Conservation (phyloP, 2,329 filamentous ascomycete genomes). For the Blastomyces silverae region DNA sequence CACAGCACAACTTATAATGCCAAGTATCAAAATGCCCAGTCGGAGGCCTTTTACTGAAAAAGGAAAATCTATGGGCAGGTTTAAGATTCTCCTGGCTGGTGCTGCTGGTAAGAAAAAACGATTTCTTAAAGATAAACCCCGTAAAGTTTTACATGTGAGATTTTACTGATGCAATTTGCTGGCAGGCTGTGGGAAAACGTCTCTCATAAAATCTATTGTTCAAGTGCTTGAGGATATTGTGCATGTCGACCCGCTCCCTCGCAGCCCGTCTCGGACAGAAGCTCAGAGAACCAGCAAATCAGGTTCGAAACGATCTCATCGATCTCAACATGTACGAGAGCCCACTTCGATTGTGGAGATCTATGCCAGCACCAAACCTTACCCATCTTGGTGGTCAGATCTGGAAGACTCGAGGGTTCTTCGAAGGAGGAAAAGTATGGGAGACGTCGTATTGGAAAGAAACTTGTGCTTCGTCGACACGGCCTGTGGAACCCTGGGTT, state of each 20-base stretch:
- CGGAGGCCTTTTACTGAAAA: constrained; percentile 83
- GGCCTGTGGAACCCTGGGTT: constrained; percentile 52
- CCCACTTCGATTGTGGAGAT: constrained; percentile 54
- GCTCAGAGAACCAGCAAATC: constrained; percentile 18
- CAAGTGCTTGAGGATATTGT: constrained; percentile 87
- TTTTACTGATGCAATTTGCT: background rate
- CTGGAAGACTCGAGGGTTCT: constrained; percentile 58
- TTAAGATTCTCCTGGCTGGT: constrained; percentile 85
- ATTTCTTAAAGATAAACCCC: background rate
- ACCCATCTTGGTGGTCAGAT: constrained; percentile 84
- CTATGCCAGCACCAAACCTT: constrained; percentile 73
- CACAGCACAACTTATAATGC: constrained; percentile 85
- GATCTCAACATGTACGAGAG: constrained; percentile 9
- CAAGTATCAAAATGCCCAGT: constrained; percentile 83
- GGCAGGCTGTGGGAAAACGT: constrained; percentile 77
- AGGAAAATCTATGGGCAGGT: constrained; percentile 72
- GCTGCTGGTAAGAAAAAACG: constrained; percentile 53
- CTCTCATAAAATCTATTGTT: constrained; percentile 78
- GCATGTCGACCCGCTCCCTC: constrained; percentile 64
- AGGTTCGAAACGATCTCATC: constrained; percentile 13
- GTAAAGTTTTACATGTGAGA: background rate
- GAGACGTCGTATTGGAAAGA: constrained; percentile 73
- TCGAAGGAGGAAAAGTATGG: constrained; percentile 61
- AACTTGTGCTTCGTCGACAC: constrained; percentile 94
- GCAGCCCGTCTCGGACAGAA: constrained; percentile 18